A percentile compares a stretch with the other conserved stretches of the same genome.
These are phyloP conservation scores for Rhodotorula babjevae DNA, from an alignment of 768 basidiomycete genomes.

Conservation along the genomic window DNA sequence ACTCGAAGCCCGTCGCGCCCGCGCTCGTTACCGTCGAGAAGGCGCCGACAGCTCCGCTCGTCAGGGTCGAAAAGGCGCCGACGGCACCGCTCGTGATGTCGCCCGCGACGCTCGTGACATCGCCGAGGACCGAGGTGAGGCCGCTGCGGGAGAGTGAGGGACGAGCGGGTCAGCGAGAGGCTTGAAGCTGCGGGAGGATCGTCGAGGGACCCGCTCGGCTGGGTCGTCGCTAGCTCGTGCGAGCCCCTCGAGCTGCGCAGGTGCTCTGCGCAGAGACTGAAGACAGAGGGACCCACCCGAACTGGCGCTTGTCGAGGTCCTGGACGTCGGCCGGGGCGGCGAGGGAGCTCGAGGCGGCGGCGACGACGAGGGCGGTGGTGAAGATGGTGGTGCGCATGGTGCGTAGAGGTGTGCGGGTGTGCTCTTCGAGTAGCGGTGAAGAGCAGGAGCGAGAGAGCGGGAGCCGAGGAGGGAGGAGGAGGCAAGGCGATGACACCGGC, in stretches of 20 bases:
- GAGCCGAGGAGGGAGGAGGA: neutral
- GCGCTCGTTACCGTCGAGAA: slow-evolving; percentile 3
- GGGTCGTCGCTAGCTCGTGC: too few relatives aligned
- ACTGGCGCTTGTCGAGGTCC: slow-evolving; percentile 24
- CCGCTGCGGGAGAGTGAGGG: neutral
- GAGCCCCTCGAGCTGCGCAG: too few relatives aligned
- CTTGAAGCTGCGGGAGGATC: too few relatives aligned
- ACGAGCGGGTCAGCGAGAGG: too few relatives aligned
- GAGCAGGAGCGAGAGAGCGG: neutral
- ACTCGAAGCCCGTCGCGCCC: neutral
- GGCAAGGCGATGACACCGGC: neutral
- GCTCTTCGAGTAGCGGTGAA: neutral
- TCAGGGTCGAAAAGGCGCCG: neutral
- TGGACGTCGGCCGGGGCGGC: slow-evolving; percentile 5
- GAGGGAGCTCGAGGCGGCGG: neutral
- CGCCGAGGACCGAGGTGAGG: slow-evolving; percentile 8
- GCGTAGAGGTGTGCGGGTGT: neutral
- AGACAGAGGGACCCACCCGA: slow-evolving; percentile 11
- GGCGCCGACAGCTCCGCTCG: slow-evolving; percentile 11
- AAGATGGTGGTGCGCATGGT: slow-evolving; percentile 11
- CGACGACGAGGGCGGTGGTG: slow-evolving; percentile 16
- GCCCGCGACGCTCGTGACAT: slow-evolving; percentile 11
- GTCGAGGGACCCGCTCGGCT: too few relatives aligned
- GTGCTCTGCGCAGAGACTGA: too few relatives aligned
- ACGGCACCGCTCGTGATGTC: slow-evolving; percentile 2